phyloP scores from a whole-genome alignment of 2,329 filamentous ascomycete species.

The Chrysoporthe puriensis region DNA sequence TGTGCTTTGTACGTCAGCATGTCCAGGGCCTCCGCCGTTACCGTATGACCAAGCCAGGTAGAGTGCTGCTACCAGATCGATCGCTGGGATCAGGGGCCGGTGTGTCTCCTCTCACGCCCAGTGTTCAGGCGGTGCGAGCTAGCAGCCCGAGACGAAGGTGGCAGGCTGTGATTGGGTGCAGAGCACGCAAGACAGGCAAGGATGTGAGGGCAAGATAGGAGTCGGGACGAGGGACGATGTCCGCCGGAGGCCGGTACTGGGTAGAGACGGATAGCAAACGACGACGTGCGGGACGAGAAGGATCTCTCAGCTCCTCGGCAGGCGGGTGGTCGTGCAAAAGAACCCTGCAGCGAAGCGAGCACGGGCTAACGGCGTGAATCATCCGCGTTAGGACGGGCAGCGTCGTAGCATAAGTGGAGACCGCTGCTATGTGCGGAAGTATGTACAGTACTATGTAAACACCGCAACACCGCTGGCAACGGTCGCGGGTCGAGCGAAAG shows the following conservation, averaged over 20 bases:
- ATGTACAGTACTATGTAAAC: neutral
- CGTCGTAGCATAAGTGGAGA: slow-evolving; percentile 15
- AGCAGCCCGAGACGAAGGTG: neutral
- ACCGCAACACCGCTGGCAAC: neutral
- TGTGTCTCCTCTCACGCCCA: neutral
- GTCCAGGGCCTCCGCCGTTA: too few relatives aligned
- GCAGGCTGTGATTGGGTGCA: slow-evolving; percentile 6
- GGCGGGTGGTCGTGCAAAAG: slow-evolving; percentile 2
- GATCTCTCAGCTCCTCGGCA: slow-evolving; percentile 21
- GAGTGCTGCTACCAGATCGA: neutral
- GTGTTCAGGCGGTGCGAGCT: neutral
- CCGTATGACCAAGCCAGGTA: neutral
- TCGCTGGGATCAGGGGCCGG: neutral
- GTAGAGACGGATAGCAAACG: neutral
- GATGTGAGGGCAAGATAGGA: neutral
- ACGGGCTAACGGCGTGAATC: neutral
- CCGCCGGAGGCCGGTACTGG: neutral
- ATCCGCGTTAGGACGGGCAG: neutral
- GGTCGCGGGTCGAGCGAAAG: neutral
- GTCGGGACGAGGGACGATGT: slow-evolving; percentile 9
- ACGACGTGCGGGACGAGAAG: slow-evolving; percentile 24
- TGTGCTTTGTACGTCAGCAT: neutral
- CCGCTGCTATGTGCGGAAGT: neutral
- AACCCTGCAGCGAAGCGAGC: neutral
- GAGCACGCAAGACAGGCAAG: slow-evolving; percentile 14